Evolutionary conservation across 805 yeast species (phyloP).

Genomic region (Metschnikowia bowlesiae): DNA sequence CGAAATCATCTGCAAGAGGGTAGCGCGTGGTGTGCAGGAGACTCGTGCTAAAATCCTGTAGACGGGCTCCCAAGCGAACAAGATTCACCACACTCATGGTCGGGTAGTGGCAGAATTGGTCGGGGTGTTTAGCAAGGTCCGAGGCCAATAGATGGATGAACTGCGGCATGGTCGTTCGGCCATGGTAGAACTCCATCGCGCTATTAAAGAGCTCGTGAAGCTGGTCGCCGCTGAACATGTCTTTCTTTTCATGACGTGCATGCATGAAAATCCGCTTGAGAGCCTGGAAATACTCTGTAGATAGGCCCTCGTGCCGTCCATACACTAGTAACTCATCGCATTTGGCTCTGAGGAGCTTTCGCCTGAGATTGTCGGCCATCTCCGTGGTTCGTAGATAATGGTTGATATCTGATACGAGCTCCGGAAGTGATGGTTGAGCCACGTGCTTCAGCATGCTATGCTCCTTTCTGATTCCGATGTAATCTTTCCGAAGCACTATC

Average conservation of each 20-base stretch:
- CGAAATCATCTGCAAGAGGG: slow-evolving; percentile 16
- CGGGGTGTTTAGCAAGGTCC: slow-evolving; percentile 10
- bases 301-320: slow-evolving; percentile 5
- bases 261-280: slow-evolving; percentile 20
- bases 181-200: slow-evolving; percentile 12
- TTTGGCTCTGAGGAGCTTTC: slow-evolving; percentile 18
- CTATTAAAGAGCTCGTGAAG: slow-evolving; percentile 16
- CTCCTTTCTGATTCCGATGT: background rate
- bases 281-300: slow-evolving; percentile 14
- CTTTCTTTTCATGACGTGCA: slow-evolving; percentile 9
- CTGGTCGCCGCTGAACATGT: slow-evolving; percentile 8
- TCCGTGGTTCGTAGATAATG: slow-evolving; percentile 27
- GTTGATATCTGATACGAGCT: slow-evolving; percentile 15
- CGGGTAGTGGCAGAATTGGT: slow-evolving; percentile 10
- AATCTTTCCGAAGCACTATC: background rate
- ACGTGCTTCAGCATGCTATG: background rate
- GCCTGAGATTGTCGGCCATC: slow-evolving; percentile 18
- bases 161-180: slow-evolving; percentile 19
- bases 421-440: background rate
- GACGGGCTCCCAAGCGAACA: slow-evolving; percentile 24
- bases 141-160: slow-evolving; percentile 25
- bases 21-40: slow-evolving; percentile 7
- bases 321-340: slow-evolving; percentile 15
- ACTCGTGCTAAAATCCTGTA: slow-evolving; percentile 8
- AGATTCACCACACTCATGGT: slow-evolving; percentile 22